Base-by-base conservation (phyloP, 2,329 filamentous ascomycete genomes). In the Cercospora beticola region DNA sequence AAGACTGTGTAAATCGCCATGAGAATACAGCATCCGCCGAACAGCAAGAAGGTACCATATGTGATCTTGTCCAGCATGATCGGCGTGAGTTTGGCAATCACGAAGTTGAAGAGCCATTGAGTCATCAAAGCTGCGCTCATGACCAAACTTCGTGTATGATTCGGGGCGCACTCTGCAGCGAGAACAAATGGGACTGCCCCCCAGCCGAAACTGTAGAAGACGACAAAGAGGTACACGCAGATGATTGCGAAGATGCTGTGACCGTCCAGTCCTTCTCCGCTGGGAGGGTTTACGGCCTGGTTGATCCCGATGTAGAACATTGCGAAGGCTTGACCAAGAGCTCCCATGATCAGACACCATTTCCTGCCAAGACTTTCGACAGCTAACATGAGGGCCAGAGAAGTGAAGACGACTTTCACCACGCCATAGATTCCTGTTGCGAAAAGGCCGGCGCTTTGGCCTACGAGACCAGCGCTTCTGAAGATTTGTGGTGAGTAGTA, bases 221-320 rank as follows among this genome's bases (percentile, higher is more conserved):
- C 80, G 7, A 83, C 82, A 63, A 82, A 83, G 6, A 83, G 76
- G 69, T 85, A 85, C 5, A 86, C 82, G 75, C 84, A 86, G 62
- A 86, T 80, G 76, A 86, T 85, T 8, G 82, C 81, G 60, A 86
- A 82, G 58, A 79, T 80, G 67, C 76, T 90, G 10, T 90, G 88
- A 0, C 87, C 82, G 1, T 89, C 86, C 16, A 74, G 62, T 9
- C 65, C 28, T 18, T 59, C 18, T 12, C 72, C 70, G 23, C 67
- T 26, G 0, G 89, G 88, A 0, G 88, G 87, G 68, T 86, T 81
- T 18, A 76, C 70, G 26, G 75, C 75, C 40, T 74, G 72, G 58
- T 75, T 74, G 68, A 74, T 70, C n/a, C 76, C 79, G 54, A 80
- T 79, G 69, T 80, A 79, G 69, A 76, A 79, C 81, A 83, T 83